phyloP scores from a whole-genome alignment of 768 basidiomycete genomes.

The Lentinula lateritia region DNA sequence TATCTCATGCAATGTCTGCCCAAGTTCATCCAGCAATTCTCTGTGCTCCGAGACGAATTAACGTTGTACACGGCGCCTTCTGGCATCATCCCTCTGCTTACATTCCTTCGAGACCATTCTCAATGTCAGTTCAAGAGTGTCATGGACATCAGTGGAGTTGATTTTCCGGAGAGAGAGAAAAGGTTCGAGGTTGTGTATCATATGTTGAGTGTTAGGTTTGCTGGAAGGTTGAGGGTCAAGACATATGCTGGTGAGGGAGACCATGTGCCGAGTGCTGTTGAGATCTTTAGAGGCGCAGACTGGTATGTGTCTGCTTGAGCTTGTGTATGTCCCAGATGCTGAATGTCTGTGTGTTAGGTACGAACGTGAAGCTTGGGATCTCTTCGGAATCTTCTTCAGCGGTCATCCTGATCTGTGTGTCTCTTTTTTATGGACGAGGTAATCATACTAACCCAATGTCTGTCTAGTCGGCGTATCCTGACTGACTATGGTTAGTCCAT shows the following conservation, averaged over 20 bases:
- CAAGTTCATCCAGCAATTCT: conserved; percentile 97
- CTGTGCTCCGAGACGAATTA: conserved; percentile 93
- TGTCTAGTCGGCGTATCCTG: conserved; percentile 81
- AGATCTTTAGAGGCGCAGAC: conserved; percentile 86
- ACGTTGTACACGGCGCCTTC: conserved; percentile 83
- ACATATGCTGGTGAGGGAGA: conserved; percentile 94
- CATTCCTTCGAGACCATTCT: conserved; percentile 91
- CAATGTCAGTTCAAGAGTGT: conserved; percentile 91
- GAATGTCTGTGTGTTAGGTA: conserved; percentile 48
- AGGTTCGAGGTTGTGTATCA: conserved; percentile 98
- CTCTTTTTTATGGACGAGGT: background rate
- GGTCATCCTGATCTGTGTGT: conserved; percentile 94
- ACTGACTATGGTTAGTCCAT: conserved; percentile 83
- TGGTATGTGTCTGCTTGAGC: conserved; percentile 51
- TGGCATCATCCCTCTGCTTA: conserved; percentile 77
- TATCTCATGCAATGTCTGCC: conserved; percentile 92
- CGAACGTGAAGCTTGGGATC: conserved; percentile 97
- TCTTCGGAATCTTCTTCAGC: conserved; percentile 95
- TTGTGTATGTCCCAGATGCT: background rate
- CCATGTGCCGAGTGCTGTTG: conserved; percentile 77
- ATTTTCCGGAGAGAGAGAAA: conserved; percentile 89
- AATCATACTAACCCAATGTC: conserved; percentile 10
- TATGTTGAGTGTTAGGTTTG: conserved; percentile 73
- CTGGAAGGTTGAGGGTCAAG: conserved; percentile 90
- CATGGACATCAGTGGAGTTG: conserved; percentile 94